These are phyloP conservation scores for Pythium sp. DNA, from an alignment of 352 stramenopile genomes.

Conservation along the genomic window DNA sequence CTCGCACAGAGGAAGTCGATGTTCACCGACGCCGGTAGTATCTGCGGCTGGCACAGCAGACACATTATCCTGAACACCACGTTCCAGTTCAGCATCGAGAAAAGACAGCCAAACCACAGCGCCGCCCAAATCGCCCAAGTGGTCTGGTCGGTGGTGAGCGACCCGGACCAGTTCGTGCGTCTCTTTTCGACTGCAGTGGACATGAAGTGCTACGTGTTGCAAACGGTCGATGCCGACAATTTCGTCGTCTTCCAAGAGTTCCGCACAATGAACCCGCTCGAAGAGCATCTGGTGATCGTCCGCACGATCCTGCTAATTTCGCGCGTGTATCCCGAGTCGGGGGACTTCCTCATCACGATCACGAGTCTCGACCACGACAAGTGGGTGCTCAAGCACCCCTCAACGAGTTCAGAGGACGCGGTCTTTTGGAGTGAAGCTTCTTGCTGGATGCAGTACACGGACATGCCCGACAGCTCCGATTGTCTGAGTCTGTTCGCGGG, in stretches of 20 bases:
- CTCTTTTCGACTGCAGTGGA: conserved; percentile 10
- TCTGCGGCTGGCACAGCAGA: conserved; percentile 12
- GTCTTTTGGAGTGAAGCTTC: conserved; percentile 16
- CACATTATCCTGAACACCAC: not conserved
- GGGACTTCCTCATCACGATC: not conserved
- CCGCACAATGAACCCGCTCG: conserved; percentile 10
- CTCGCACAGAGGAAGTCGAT: not conserved
- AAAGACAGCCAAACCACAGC: not conserved
- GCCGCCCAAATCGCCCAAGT: not conserved
- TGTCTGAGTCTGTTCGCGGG: too few relatives aligned
- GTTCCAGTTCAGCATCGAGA: conserved; percentile 15
- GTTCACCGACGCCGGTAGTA: not conserved
- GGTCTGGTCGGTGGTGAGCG: conserved; percentile 8
- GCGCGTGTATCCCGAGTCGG: not conserved
- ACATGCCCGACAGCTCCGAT: too few relatives aligned
- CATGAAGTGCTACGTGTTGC: conserved; percentile 16
- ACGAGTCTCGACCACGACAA: conserved; percentile 8
- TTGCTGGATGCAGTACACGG: not conserved
- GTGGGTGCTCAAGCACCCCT: conserved; percentile 3
- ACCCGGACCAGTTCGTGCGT: not conserved
- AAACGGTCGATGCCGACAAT: conserved; percentile 17
- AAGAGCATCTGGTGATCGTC: not conserved
- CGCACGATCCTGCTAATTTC: conserved; percentile 12
- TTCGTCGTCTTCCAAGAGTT: conserved; percentile 16
- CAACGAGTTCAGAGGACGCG: not conserved